phyloP scores from a whole-genome alignment of 805 yeast species.

The Metschnikowia proteae region DNA sequence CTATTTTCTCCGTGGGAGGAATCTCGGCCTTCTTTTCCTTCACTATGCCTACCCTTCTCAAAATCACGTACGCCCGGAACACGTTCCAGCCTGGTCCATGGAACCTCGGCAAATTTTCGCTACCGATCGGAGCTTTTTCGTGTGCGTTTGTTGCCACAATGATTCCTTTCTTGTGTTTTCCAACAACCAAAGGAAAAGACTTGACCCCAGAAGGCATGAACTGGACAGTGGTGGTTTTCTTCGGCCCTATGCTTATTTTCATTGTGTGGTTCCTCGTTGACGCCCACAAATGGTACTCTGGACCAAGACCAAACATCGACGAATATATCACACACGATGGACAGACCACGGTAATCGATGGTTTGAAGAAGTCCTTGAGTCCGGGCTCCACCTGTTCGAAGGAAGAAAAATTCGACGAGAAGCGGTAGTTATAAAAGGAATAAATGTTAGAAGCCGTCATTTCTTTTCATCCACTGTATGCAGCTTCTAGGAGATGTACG shows the following conservation, averaged over 20 bases:
- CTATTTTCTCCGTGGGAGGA: conserved; percentile 71
- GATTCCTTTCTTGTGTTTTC: conserved; percentile 62
- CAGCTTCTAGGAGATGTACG: not conserved
- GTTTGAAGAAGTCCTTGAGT: not conserved
- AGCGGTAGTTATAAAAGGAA: not conserved
- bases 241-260: conserved; percentile 55
- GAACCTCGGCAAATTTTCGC: conserved; percentile 52
- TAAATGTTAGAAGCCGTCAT: not conserved
- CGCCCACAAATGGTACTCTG: conserved; percentile 58
- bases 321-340: conserved; percentile 12
- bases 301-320: conserved; percentile 50
- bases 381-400: not conserved
- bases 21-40: conserved; percentile 66
- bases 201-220: conserved; percentile 48
- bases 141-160: conserved; percentile 48
- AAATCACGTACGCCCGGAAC: conserved; percentile 51
- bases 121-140: conserved; percentile 48
- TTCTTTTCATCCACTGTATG: not conserved
- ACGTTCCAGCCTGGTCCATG: conserved; percentile 64
- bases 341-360: not conserved
- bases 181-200: conserved; percentile 34
- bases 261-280: conserved; percentile 46
- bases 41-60: conserved; percentile 57
- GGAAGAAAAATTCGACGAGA: not conserved
- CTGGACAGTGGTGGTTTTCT: conserved; percentile 56